Evolutionary conservation across 768 basidiomycete species (phyloP).

Genomic region (Auricularia heimuer): DNA sequence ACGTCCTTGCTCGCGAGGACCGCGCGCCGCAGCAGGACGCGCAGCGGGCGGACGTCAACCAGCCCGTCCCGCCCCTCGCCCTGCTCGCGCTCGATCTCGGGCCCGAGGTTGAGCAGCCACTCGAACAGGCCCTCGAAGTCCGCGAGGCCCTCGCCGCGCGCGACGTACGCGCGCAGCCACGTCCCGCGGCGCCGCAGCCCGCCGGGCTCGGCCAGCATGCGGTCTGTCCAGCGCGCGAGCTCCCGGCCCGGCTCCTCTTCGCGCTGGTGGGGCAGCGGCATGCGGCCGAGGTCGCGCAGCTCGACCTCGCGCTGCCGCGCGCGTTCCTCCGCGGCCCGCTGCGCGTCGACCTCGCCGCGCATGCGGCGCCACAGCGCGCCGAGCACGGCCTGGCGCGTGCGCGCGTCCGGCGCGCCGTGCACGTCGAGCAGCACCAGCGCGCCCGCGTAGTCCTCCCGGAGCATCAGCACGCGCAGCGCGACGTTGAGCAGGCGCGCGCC

Average conservation of each 20-base stretch:
- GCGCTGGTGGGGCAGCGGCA: not conserved
- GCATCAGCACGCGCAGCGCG: not conserved
- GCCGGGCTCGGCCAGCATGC: not conserved
- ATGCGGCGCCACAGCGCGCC: slow-evolving; percentile 1
- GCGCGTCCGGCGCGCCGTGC: not conserved
- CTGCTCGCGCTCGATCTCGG: not conserved
- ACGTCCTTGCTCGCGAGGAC: not conserved
- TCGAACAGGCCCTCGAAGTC: not conserved
- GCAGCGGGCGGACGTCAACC: not conserved
- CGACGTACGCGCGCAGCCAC: not conserved
- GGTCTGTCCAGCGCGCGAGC: not conserved
- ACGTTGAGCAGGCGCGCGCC: not conserved
- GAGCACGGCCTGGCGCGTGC: not conserved
- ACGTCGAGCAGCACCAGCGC: not conserved
- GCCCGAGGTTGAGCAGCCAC: not conserved
- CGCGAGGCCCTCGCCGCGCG: not conserved
- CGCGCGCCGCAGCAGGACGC: not conserved
- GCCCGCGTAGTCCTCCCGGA: not conserved
- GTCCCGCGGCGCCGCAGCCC: not conserved
- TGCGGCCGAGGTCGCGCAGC: not conserved
- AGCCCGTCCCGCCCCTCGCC: not conserved
- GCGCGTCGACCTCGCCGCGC: not conserved
- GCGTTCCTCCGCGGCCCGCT: not conserved
- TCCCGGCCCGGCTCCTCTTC: not conserved
- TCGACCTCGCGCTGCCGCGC: not conserved